Conservation (phyloP, 2,329 filamentous ascomycete genomes). For the Purpureocillium lavendulum region DNA sequence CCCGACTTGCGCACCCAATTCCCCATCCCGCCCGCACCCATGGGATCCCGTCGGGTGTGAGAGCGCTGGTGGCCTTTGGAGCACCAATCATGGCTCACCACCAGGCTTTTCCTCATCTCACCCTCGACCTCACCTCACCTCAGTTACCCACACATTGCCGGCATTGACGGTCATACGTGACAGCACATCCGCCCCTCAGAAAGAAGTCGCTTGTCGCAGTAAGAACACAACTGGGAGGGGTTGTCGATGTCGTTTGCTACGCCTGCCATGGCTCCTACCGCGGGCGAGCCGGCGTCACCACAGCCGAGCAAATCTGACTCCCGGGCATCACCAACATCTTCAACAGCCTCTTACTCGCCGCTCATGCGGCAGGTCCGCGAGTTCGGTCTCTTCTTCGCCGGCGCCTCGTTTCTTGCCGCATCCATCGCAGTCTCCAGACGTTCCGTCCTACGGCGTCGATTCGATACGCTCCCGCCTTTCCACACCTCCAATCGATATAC, state of each 20-base stretch:
- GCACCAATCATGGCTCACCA: not conserved
- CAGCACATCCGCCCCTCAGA: too few relatives aligned
- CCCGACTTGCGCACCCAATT: too few relatives aligned
- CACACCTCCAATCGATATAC: constrained; percentile 51
- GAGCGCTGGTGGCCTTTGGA: not conserved
- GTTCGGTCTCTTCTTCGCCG: constrained; percentile 63
- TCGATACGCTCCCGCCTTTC: constrained; percentile 58
- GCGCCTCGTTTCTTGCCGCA: constrained; percentile 65
- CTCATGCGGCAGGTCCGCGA: constrained; percentile 41
- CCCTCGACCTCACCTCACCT: not conserved
- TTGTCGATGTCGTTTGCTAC: not conserved
- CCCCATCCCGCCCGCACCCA: too few relatives aligned
- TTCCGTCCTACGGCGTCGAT: constrained; percentile 54
- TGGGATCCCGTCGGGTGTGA: too few relatives aligned
- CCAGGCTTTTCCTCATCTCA: not conserved
- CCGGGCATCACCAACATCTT: constrained; percentile 7
- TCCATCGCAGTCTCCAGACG: constrained; percentile 66
- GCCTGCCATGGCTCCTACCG: not conserved
- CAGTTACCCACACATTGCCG: too few relatives aligned
- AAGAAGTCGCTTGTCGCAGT: too few relatives aligned
- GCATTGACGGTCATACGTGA: too few relatives aligned
- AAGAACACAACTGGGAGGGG: too few relatives aligned
- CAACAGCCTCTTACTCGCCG: constrained; percentile 32
- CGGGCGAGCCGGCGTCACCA: not conserved
- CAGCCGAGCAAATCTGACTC: not conserved